Conservation (phyloP, 2,329 filamentous ascomycete genomes). For the Diaporthe caulivora region DNA sequence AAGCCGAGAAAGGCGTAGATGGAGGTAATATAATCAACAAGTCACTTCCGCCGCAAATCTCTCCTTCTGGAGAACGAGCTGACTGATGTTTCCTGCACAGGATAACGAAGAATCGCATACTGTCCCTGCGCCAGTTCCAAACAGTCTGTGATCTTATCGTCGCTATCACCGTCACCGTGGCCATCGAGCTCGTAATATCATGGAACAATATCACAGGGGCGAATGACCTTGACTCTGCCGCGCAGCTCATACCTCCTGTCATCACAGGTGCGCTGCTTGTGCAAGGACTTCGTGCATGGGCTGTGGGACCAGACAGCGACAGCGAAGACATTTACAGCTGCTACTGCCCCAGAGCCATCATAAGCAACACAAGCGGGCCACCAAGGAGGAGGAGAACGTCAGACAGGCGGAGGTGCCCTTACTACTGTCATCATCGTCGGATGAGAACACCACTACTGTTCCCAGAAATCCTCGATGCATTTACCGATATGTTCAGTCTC, state of each 20-base stretch:
- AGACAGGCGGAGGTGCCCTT: background rate
- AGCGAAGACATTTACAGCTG: background rate
- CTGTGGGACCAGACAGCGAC: constrained; percentile 15
- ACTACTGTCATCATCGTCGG: background rate
- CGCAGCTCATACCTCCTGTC: constrained; percentile 41
- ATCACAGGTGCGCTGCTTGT: constrained; percentile 35
- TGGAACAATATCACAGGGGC: constrained; percentile 43
- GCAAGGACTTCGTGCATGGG: constrained; percentile 33
- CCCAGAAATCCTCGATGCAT: background rate
- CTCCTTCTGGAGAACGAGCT: background rate
- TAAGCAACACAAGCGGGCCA: background rate
- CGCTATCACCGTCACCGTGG: constrained; percentile 40
- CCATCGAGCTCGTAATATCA: constrained; percentile 42
- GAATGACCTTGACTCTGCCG: constrained; percentile 47
- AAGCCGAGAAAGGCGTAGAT: constrained; percentile 22
- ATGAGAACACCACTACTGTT: background rate
- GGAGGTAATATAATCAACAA: constrained; percentile 21
- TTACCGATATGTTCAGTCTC: background rate
- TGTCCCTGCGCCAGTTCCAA: constrained; percentile 41
- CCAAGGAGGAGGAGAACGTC: background rate
- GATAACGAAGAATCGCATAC: constrained; percentile 36
- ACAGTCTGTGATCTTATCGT: constrained; percentile 41
- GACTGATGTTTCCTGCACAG: background rate
- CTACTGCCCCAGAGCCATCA: background rate
- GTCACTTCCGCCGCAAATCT: no score